Percentiles rank a stretch among this genome's conserved stretches.
phyloP scores from a whole-genome alignment of 2,329 filamentous ascomycete species.

The Fonsecaea pedrosoi region DNA sequence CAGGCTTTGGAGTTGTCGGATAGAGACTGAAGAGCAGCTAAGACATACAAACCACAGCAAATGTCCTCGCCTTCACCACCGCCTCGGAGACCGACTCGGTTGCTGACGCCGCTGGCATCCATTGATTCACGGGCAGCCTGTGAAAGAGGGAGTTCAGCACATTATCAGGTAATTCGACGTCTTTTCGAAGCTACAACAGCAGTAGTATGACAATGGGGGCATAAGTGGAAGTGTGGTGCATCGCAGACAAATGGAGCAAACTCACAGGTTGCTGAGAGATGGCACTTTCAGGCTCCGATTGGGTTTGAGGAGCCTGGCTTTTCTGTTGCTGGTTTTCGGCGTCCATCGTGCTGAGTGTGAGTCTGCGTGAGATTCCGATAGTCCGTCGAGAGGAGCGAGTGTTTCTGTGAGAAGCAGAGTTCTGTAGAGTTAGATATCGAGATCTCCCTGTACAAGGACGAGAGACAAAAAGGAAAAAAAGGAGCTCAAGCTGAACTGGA shows the following conservation, averaged over 20 bases:
- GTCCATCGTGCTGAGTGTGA: constrained; percentile 15
- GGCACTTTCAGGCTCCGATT: constrained; percentile 5
- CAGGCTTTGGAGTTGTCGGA: neutral
- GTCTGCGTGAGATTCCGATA: neutral
- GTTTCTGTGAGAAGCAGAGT: neutral
- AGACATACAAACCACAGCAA: constrained; percentile 39
- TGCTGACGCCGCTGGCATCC: constrained; percentile 27
- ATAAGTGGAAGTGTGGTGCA: neutral
- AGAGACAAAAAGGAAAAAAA: neutral
- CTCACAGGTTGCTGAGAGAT: constrained; percentile 37
- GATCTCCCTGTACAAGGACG: neutral
- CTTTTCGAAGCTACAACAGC: neutral
- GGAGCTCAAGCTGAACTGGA: neutral
- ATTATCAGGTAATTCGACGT: neutral
- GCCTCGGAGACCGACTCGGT: constrained; percentile 36
- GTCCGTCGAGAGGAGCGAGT: neutral
- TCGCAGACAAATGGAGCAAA: constrained; percentile 2
- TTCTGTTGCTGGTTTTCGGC: constrained; percentile 21
- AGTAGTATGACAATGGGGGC: neutral
- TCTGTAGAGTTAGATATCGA: neutral
- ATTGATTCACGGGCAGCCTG: constrained; percentile 24
- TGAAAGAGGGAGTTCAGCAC: constrained; percentile 1
- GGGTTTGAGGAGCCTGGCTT: constrained; percentile 14
- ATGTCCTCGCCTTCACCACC: constrained; percentile 38
- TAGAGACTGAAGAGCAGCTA: neutral